These are phyloP conservation scores for Crithidia expoeki DNA, from an alignment of 208 protist genomes.

Conservation along the genomic window DNA sequence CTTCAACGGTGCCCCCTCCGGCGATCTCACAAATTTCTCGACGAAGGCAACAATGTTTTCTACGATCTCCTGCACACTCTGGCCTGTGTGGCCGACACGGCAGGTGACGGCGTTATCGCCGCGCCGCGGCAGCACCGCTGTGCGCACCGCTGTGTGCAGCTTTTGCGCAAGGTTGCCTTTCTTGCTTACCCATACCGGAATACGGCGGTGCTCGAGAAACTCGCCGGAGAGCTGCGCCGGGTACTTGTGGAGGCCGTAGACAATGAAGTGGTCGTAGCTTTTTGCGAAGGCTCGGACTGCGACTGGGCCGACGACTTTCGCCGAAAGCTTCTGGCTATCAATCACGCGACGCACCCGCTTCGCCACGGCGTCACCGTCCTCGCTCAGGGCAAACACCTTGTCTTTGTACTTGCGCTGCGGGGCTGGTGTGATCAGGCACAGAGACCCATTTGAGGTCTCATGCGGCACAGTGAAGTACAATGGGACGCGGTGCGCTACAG, in stretches of 20 bases:
- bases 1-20: conserved; percentile 51
- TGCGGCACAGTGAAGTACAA: conserved; percentile 80
- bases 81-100: conserved; percentile 79
- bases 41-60: conserved; percentile 80
- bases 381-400: conserved; percentile 65
- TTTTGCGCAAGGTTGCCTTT: conserved; percentile 48
- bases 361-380: conserved; percentile 64
- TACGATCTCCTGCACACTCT: conserved; percentile 54
- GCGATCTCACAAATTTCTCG: conserved; percentile 59
- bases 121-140: conserved; percentile 78
- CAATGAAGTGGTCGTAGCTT: conserved; percentile 88
- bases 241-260: conserved; percentile 78
- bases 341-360: conserved; percentile 85
- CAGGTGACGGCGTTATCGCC: conserved; percentile 80
- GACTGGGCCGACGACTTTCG: conserved; percentile 79
- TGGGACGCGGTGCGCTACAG: conserved; percentile 78
- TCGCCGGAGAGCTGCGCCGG: conserved; percentile 83
- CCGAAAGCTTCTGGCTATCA: conserved; percentile 79
- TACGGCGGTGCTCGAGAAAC: conserved; percentile 82
- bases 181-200: conserved; percentile 76
- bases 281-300: conserved; percentile 81
- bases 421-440: conserved; percentile 85
- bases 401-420: conserved; percentile 83
- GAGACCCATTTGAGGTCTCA: conserved; percentile 61
- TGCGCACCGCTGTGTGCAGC: conserved; percentile 54